Percentiles rank a stretch among this genome's conserved stretches.
These are phyloP conservation scores for Polygonum maritimum DNA, from an alignment of 148 eudicot species.

Conservation along the genomic window DNA sequence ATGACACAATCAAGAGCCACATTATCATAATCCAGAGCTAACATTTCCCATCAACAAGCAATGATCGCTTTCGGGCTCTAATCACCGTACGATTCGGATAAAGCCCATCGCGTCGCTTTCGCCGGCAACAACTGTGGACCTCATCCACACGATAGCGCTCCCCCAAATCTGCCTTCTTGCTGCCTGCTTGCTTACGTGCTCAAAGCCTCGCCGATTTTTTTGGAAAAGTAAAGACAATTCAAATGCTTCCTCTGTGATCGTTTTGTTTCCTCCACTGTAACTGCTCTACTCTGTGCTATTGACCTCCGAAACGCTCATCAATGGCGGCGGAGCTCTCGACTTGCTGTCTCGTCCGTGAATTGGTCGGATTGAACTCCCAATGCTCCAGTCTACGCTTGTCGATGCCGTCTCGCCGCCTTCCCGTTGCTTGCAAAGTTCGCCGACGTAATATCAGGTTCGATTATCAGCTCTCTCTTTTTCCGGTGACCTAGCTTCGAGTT, in stretches of 20 bases:
- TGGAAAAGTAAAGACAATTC: too few relatives aligned
- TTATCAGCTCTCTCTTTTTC: not conserved
- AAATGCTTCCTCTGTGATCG: not conserved
- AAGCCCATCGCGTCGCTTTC: slow-evolving; percentile 5
- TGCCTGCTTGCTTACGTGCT: not conserved
- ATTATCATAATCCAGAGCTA: not conserved
- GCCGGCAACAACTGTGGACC: slow-evolving; percentile 1
- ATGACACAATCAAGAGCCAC: not conserved
- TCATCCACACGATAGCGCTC: not conserved
- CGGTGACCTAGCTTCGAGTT: not conserved
- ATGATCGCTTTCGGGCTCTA: not conserved
- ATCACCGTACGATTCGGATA: not conserved
- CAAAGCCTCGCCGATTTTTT: too few relatives aligned
- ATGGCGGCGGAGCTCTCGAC: slow-evolving; percentile 42
- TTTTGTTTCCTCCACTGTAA: not conserved
- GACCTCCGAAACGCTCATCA: slow-evolving; percentile 8
- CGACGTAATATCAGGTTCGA: slow-evolving; percentile 46
- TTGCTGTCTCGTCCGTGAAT: slow-evolving; percentile 31
- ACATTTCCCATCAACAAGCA: not conserved
- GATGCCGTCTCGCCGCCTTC: slow-evolving; percentile 23
- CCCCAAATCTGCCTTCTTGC: not conserved
- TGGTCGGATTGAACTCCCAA: slow-evolving; percentile 16
- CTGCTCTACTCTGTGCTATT: not conserved
- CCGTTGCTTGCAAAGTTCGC: slow-evolving; percentile 44
- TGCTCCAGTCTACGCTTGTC: slow-evolving; percentile 16